Evolutionary conservation across 2,329 filamentous ascomycete genomes (phyloP), one percentile per base, ranked within the genome.

Genomic region (Aspergillus japonicus): DNA sequence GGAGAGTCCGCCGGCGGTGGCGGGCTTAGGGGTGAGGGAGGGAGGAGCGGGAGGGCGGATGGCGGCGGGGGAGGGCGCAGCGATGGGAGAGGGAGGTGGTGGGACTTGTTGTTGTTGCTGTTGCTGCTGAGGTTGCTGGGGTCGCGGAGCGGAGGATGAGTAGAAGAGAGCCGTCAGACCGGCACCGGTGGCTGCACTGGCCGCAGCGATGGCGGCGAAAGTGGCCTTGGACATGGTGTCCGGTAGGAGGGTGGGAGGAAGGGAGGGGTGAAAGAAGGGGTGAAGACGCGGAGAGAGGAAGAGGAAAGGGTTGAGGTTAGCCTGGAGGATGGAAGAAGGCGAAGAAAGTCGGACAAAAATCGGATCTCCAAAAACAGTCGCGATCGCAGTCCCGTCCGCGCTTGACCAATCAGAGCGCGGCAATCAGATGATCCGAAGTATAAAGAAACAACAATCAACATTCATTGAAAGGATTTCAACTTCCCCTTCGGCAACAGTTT

Each of bases 221-320:
- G 89, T 92, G 24, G 87, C 82, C 76, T 93, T 94, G 60, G 90
- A 92, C 90, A 94, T 94, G 66, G 60, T 82, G 76, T 59, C 16
- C 39, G 8, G 26, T 29, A 19, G 39, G 16, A 16, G 33, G 14
- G 16, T 44, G 39, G 16, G 19, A 16, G 12, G 53, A 11, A 11
- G 26, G 4, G 16, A n/a, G 12, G 21, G 33, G 23, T 21, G 33
- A 52, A 44, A 39, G 12, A 21, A 39, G 12, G 47, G 26, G 51
- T 33, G 29, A 16, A 57, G 29, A 52, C 1, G 31, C 31, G 50
- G 50, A 50, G 47, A 54, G 42, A 33, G 26, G 21, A 23, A 10
- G 23, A 16, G 29, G 14, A 53, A 59, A 42, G 42, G 24, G 12
- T 24, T 14, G 42, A n/a, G 50, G 33, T 44, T 42, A 21, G 42